phyloP scores from a whole-genome alignment of 345 rosid species.

The Lepidium aucheri region DNA sequence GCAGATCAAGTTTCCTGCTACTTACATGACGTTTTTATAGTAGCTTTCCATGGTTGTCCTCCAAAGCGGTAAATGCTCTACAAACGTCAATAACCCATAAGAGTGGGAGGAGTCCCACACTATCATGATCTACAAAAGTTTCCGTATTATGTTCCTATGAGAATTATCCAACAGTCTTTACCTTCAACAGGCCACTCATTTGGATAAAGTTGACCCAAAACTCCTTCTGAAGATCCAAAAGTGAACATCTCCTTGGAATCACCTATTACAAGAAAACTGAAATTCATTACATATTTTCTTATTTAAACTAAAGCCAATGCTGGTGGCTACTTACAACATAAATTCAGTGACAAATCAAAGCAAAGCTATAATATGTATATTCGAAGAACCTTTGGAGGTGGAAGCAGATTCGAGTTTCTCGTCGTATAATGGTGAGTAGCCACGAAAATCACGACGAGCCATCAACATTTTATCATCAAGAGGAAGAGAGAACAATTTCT shows the following conservation, averaged over 20 bases:
- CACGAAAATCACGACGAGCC: constrained; percentile 38
- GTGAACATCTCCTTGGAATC: constrained; percentile 69
- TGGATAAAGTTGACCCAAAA: constrained; percentile 19
- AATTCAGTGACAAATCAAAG: background rate
- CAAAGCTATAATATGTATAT: background rate
- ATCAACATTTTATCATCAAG: constrained; percentile 49
- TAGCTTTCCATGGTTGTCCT: constrained; percentile 54
- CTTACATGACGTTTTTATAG: constrained; percentile 43
- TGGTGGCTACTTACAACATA: background rate
- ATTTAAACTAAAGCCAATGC: background rate
- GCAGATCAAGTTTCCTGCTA: background rate
- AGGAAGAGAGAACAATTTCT: constrained; percentile 62
- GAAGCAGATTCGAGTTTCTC: constrained; percentile 30
- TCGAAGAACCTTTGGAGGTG: constrained; percentile 1
- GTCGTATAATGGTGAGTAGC: constrained; percentile 52
- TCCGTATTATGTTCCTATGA: background rate
- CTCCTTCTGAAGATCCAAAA: constrained; percentile 51
- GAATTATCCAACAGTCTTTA: constrained; percentile 3
- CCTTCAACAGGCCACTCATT: constrained; percentile 79
- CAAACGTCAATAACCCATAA: too few relatives aligned
- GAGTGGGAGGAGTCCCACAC: background rate
- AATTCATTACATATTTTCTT: background rate
- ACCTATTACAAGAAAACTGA: constrained; percentile 25
- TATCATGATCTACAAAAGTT: background rate
- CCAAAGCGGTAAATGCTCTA: constrained; percentile 62